A percentile compares a stretch with the other conserved stretches of the same genome.
Evolutionary conservation across 306 rosid species (phyloP).

Genomic region (Pyrus communis): DNA sequence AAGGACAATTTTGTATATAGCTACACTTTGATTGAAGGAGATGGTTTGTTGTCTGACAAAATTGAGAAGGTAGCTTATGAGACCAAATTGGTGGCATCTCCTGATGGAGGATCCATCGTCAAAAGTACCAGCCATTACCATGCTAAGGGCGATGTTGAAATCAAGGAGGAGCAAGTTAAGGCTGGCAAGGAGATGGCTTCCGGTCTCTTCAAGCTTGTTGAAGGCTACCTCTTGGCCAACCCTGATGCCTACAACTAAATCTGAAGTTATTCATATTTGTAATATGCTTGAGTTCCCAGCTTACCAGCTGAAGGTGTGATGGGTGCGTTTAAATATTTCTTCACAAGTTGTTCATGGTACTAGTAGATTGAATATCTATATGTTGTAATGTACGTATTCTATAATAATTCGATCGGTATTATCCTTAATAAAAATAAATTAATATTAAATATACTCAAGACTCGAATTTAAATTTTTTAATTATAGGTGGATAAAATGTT

Average conservation of each 20-base stretch:
- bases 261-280: neutral
- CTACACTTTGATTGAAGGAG: slow-evolving; percentile 37
- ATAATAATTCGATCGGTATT: no score
- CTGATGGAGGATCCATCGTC: slow-evolving; percentile 30
- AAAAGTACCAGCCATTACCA: slow-evolving; percentile 30
- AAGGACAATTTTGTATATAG: slow-evolving; percentile 18
- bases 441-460: no score
- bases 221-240: slow-evolving; percentile 27
- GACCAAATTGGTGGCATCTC: slow-evolving; percentile 18
- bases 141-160: slow-evolving; percentile 19
- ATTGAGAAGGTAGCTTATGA: slow-evolving; percentile 33
- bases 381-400: no score
- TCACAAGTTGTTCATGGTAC: no score
- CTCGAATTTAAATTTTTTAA: no score
- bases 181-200: slow-evolving; percentile 17
- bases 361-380: no score
- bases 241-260: slow-evolving; percentile 1
- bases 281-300: neutral
- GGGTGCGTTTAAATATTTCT: no score
- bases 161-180: slow-evolving; percentile 20
- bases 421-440: no score
- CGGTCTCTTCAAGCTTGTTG: slow-evolving; percentile 28
- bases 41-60: slow-evolving; percentile 14
- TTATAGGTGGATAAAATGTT: no score
- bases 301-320: neutral